Evolutionary conservation across 768 basidiomycete species (phyloP).

Genomic region (Dentipellis sp.): DNA sequence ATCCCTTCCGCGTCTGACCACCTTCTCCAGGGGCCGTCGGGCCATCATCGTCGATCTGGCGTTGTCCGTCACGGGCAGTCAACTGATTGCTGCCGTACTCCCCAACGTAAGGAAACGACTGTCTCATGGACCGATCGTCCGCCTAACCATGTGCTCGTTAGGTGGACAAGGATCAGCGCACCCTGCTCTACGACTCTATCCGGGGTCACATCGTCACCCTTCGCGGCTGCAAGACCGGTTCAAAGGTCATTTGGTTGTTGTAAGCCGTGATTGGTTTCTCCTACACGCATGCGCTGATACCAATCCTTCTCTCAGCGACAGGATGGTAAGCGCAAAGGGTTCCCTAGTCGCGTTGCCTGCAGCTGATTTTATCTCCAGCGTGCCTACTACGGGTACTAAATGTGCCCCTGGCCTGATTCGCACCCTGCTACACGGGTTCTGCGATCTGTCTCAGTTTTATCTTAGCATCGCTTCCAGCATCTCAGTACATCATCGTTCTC

Average conservation of each 20-base stretch:
- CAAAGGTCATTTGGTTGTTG: constrained; percentile 90
- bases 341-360: background rate
- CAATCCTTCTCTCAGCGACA: constrained; percentile 32
- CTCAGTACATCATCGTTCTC: constrained; percentile 4
- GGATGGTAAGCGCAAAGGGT: constrained; percentile 36
- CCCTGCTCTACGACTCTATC: constrained; percentile 76
- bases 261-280: constrained; percentile 19
- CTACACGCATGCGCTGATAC: background rate
- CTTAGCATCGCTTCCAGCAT: background rate
- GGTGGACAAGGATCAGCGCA: constrained; percentile 84
- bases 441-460: constrained; percentile 10
- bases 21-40: constrained; percentile 46
- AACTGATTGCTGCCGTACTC: constrained; percentile 74
- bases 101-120: constrained; percentile 45
- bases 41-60: constrained; percentile 85
- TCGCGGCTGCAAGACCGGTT: constrained; percentile 86
- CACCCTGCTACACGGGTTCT: background rate
- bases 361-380: constrained; percentile 30
- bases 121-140: background rate
- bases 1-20: background rate
- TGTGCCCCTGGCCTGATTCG: background rate
- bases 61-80: constrained; percentile 75
- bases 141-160: constrained; percentile 19
- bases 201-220: constrained; percentile 82
- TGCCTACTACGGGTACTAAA: constrained; percentile 44